Evolutionary conservation across 2,329 filamentous ascomycete genomes (phyloP).

Genomic region (Trichoderma koningii): DNA sequence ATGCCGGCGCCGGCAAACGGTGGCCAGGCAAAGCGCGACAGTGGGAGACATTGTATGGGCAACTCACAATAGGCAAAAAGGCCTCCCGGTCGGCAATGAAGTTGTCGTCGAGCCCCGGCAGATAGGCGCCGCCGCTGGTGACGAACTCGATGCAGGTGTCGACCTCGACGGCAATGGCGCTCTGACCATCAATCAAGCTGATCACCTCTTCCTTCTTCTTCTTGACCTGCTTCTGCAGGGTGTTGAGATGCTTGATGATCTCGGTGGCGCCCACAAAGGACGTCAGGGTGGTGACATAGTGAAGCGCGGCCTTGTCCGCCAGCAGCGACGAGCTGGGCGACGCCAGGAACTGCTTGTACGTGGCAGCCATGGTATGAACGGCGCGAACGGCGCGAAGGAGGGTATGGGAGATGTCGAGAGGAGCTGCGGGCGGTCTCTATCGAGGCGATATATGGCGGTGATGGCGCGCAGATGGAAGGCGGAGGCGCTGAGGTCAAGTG

Average conservation of each 20-base stretch:
- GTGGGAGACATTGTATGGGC: neutral
- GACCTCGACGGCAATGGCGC: slow-evolving; percentile 77
- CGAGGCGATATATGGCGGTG: neutral
- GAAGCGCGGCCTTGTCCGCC: slow-evolving; percentile 66
- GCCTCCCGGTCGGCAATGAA: slow-evolving; percentile 83
- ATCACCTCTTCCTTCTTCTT: slow-evolving; percentile 81
- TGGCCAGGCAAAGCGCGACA: neutral
- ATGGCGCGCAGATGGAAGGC: neutral
- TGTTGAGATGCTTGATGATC: slow-evolving; percentile 79
- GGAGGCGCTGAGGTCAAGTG: neutral
- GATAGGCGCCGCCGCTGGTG: slow-evolving; percentile 78
- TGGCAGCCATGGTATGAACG: slow-evolving; percentile 42
- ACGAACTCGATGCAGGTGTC: slow-evolving; percentile 83
- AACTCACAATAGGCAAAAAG: slow-evolving; percentile 75
- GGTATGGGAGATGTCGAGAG: neutral
- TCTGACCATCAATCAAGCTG: slow-evolving; percentile 69
- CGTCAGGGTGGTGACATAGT: slow-evolving; percentile 89
- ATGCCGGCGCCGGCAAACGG: neutral
- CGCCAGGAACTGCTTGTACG: slow-evolving; percentile 73
- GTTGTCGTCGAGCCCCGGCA: slow-evolving; percentile 90
- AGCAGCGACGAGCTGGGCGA: slow-evolving; percentile 65
- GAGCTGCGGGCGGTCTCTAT: neutral
- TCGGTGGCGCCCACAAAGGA: slow-evolving; percentile 69
- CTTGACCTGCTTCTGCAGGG: slow-evolving; percentile 71
- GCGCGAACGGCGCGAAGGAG: slow-evolving; percentile 27